Percentiles rank a stretch among this genome's conserved stretches.
These are phyloP conservation scores for Apocynum venetum DNA, from an alignment of 257 asterid species.

Conservation along the genomic window DNA sequence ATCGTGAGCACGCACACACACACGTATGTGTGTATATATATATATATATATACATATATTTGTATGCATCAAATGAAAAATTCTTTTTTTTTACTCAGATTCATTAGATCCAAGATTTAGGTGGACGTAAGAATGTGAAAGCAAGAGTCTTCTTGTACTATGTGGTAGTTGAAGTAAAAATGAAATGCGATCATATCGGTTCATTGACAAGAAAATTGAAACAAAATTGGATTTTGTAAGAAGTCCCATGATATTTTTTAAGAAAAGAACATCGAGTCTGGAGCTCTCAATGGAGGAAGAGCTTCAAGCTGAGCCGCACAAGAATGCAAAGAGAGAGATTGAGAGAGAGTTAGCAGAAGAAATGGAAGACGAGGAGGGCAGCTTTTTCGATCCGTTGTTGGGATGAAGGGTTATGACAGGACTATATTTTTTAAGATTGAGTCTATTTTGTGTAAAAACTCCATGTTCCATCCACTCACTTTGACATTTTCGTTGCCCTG, in stretches of 20 bases:
- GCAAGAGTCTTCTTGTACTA: constrained; percentile 8
- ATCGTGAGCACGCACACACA: too few relatives aligned
- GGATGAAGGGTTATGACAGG: too few relatives aligned
- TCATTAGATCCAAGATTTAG: constrained; percentile 47
- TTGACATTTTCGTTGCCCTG: too few relatives aligned
- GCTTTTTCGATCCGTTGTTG: too few relatives aligned
- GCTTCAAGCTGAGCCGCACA: constrained; percentile 13
- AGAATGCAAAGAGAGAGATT: constrained; percentile 5
- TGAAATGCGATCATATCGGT: constrained; percentile 17
- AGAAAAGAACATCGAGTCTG: constrained; percentile 7
- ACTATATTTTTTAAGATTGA: too few relatives aligned
- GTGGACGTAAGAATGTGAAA: constrained; percentile 22
- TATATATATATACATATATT: too few relatives aligned
- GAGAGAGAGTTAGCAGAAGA: constrained; percentile 23
- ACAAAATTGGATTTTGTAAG: constrained; percentile 19
- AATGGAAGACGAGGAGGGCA: too few relatives aligned
- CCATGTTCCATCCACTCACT: too few relatives aligned
- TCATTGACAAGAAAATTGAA: constrained; percentile 21
- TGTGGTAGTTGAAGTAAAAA: constrained; percentile 18
- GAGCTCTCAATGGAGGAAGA: constrained; percentile 5
- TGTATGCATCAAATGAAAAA: too few relatives aligned
- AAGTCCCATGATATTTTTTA: constrained; percentile 22
- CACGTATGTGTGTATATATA: too few relatives aligned
- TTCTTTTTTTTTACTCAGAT: too few relatives aligned
- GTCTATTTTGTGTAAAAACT: too few relatives aligned